Evolutionary conservation across 2,329 filamentous ascomycete genomes (phyloP), one percentile per base, ranked within the genome.

Genomic region (Diplodia scrobiculata): DNA sequence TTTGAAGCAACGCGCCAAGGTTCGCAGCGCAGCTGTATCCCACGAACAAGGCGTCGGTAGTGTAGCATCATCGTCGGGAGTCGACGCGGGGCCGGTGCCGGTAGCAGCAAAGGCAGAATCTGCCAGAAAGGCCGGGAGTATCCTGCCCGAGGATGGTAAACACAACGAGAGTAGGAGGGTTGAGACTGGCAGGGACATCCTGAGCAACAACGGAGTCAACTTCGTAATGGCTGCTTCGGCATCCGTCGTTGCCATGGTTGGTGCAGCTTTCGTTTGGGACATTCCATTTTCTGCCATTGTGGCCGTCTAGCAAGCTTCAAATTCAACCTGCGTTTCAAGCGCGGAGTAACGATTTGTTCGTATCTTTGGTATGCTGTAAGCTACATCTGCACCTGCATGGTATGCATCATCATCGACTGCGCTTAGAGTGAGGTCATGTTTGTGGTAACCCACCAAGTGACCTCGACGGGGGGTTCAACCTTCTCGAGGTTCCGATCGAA

Each of bases 121-220:
- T 70, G 77, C 68, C 27, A 73, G 72, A 29, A 73, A 72, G 47
- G 71, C 68, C 41, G 72, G 65, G 1, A 67, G 65, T 6, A 54
- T 67, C 17, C 2, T 63, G 34, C 65, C 75, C 7, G 74, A 76
- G 21, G 75, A 76, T 4, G 63, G 53, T 13, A 68, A 67, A 6
- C 75, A 79, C 66, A 79, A 77, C 51, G 80, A 81, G 66, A 82
- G 79, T 48, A 72, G 80, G 69, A 86, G 86, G 72, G 81, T 80
- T 79, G 85, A 91, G 78, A 89, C 82, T 70, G 92, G 87, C 75
- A 60, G 82, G 79, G 85, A 97, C 75, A 76, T 96, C 68, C 81
- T 99, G 66, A 92, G 96, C 77, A 99, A 99, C 77, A 99, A 99
- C 77, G 90, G 91, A 65, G 92, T 99, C 72, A 99, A 99, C 77